Percentiles rank a stretch among this genome's conserved stretches.
Conservation (phyloP, 495 filamentous ascomycete species). For the Glonium stellatum region DNA sequence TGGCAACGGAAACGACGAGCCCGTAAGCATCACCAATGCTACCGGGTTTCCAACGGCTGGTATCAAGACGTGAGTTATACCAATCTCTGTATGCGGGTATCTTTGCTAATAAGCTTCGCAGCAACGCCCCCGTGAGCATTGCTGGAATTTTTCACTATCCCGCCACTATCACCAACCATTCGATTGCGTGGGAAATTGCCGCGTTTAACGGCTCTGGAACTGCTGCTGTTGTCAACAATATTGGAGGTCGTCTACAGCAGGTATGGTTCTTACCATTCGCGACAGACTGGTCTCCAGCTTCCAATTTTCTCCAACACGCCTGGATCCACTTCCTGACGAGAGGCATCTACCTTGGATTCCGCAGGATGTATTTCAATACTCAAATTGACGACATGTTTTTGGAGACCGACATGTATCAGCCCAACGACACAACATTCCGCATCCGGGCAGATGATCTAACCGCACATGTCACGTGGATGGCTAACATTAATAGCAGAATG, state of each 20-base stretch:
- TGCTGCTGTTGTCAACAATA: conserved; percentile 57
- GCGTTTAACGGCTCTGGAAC: conserved; percentile 42
- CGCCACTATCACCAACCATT: conserved; percentile 47
- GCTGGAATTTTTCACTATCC: conserved; percentile 53
- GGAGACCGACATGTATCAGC: conserved; percentile 48
- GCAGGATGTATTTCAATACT: conserved; percentile 51
- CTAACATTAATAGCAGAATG: conserved; percentile 46
- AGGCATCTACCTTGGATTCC: conserved; percentile 50
- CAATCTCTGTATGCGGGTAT: too few relatives aligned
- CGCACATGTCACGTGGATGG: conserved; percentile 45
- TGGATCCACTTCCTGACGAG: conserved; percentile 58
- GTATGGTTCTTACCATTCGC: conserved; percentile 53
- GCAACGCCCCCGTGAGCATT: conserved; percentile 42
- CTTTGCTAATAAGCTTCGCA: conserved; percentile 8
- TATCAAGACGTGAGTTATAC: conserved; percentile 24
- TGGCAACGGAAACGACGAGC: conserved; percentile 25
- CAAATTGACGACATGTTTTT: conserved; percentile 63
- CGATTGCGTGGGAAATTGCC: conserved; percentile 49
- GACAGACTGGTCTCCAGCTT: conserved; percentile 49
- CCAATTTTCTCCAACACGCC: conserved; percentile 54
- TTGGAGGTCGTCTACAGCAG: conserved; percentile 54
- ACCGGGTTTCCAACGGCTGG: conserved; percentile 23
- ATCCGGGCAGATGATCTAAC: conserved; percentile 46
- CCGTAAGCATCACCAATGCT: conserved; percentile 23
- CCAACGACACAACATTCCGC: conserved; percentile 43